Base-by-base conservation (phyloP, 1,284 basidiomycete species). In the Fomitopsis betulina region DNA sequence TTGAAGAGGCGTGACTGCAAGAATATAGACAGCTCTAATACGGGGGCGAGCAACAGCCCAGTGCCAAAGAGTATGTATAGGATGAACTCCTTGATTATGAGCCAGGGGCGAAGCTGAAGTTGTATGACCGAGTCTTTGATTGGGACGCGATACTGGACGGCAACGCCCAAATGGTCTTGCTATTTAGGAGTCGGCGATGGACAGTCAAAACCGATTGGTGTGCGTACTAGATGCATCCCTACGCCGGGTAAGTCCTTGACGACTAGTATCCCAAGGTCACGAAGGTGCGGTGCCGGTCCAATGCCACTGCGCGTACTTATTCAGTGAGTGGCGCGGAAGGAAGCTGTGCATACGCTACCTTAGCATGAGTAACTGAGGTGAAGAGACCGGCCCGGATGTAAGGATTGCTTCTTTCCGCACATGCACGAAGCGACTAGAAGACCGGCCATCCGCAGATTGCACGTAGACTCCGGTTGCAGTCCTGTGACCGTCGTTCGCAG, bases 161-260 rank as follows among this genome's bases (percentile, higher is more conserved):
- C 63, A 5, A 71, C 63, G 9, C 63, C 68, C 12, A 72, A 50
- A 53, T 74, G 73, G 53, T 74, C 72, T 68, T 72, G 69, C 72
- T 75, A 23, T 15, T n/a, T 23, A 8, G 30, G 40, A 43, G 5
- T 27, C 12, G 37, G 21, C n/a, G 19, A 17, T 35, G 27, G 13
- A 5, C 25, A 40, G 12, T 17, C 3, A 13, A 10, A 23, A 33
- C 12, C 15, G 17, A 9, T 21, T 3, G 37, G 35, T 4, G 2
- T 30, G 9, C 53, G n/a, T 19, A 58, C 57, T 6, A 58, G n/a
- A 55, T 58, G 57, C 6, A 55, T 42, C 3, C 73, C 73, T 1
- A 75, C 74, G 8, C 68, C 72, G 3, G 72, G 70, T 9, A 74
- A 56, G 54, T 75, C 66, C 35, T 69, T 65, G 2, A 72, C 35